Base-by-base conservation (phyloP, 306 rosid genomes). In the Lathyrus tuberosus region DNA sequence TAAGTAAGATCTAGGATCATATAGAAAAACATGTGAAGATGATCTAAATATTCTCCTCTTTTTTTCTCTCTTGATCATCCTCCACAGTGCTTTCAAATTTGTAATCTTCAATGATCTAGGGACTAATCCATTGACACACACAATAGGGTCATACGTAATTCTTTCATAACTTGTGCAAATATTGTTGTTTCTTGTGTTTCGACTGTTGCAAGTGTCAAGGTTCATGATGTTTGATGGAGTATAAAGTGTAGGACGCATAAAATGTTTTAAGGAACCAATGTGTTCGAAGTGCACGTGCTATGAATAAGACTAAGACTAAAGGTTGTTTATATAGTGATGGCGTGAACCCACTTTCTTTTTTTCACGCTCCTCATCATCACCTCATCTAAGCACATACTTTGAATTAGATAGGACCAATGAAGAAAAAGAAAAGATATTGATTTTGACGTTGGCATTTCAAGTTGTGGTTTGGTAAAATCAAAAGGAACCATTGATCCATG, bases 71-170 rank as follows among this genome's bases (percentile, higher is more conserved):
- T 84, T 87, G 52, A 92, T 77, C 80, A 65, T 86, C 65, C 83
- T 83, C 96, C 95, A 89, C 64, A 89, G 5, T 1, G 71, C 10
- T 71, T 83, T 81, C 89, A 82, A 86, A 48, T 85, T 78, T 28
- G 69, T 12, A 58, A 65, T 77, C 76, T 73, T 84, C 51, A 80
- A 35, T 28, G 31, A 28, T 54, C 68, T 65, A 5, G 16, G 18
- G 40, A 54, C 62, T 37, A 76, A 10, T 17, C 71, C 73, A 35
- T 76, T 59, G 70, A 63, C 71, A 60, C 67, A 40, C 15, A 66
- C 65, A 81, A 80, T 67, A 17, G 74, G 78, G 12, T 70, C 77
- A 11, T 70, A 44, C 35, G 82, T 80, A 20, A 20, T 20, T 20
- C 22, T 20, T 20, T 20, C 22, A 20, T 20, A 20, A 20, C 1